Conservation (phyloP, 805 yeast genomes). For the Huiozyma sinensis region DNA sequence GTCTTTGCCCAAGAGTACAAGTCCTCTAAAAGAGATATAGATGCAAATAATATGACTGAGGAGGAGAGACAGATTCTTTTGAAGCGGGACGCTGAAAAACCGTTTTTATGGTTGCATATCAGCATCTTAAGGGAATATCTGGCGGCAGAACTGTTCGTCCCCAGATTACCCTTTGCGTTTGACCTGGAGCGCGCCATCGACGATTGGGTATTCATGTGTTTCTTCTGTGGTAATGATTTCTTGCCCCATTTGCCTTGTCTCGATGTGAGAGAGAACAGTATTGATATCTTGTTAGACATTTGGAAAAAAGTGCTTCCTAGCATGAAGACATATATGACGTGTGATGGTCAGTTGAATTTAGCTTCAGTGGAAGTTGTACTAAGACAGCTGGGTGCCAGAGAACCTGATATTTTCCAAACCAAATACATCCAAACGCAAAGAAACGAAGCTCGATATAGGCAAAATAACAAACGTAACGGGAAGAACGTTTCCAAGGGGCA, state of each 20-base stretch:
- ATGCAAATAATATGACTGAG: conserved; percentile 39
- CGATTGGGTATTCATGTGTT: conserved; percentile 98
- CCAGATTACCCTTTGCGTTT: conserved; percentile 58
- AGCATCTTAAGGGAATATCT: conserved; percentile 81
- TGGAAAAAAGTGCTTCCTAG: conserved; percentile 71
- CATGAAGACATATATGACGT: conserved; percentile 69
- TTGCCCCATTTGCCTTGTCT: conserved; percentile 91
- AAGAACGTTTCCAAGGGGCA: conserved; percentile 56
- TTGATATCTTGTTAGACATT: conserved; percentile 65
- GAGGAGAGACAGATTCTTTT: conserved; percentile 36
- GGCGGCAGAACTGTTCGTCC: conserved; percentile 66
- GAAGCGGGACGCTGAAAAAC: conserved; percentile 43
- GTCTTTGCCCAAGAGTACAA: conserved; percentile 64
- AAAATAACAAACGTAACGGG: conserved; percentile 35
- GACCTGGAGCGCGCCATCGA: conserved; percentile 94
- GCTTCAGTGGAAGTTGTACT: conserved; percentile 67
- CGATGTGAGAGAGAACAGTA: conserved; percentile 90
- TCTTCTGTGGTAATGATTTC: conserved; percentile 97
- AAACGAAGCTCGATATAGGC: conserved; percentile 42
- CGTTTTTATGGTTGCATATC: conserved; percentile 89
- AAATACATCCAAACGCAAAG: conserved; percentile 62
- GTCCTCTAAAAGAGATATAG: conserved; percentile 17
- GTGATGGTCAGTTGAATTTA: conserved; percentile 77
- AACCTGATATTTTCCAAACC: conserved; percentile 63
- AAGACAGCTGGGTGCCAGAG: conserved; percentile 55